phyloP scores from a whole-genome alignment of 164 flowering plant genomes.

The Taxillus chinensis region DNA sequence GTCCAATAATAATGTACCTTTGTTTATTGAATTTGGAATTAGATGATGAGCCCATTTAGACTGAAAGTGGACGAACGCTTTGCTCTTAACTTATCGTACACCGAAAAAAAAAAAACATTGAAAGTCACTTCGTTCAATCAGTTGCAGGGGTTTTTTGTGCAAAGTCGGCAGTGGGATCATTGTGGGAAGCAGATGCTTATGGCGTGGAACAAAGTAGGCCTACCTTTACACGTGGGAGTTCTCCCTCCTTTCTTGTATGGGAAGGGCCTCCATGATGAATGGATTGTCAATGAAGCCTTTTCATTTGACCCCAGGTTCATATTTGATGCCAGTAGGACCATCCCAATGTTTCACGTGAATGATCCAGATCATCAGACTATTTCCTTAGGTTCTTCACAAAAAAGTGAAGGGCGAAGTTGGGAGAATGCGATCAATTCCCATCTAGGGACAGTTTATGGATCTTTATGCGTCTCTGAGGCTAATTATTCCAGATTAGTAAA shows the following conservation, averaged over 20 bases:
- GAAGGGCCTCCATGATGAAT: conserved; percentile 60
- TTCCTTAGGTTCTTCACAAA: background rate
- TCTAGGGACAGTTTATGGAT: conserved; percentile 61
- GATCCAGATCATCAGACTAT: conserved; percentile 14
- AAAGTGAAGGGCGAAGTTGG: conserved; percentile 40
- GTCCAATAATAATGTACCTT: conserved; percentile 29
- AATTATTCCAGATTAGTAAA: conserved; percentile 40
- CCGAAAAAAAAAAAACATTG: conserved; percentile 6
- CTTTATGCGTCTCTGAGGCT: conserved; percentile 39
- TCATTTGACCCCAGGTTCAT: conserved; percentile 62
- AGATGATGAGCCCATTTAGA: conserved; percentile 31
- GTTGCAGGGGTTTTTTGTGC: conserved; percentile 69
- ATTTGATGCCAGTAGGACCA: conserved; percentile 70
- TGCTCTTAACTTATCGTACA: no score
- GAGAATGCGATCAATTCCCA: conserved; percentile 49
- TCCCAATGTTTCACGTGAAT: conserved; percentile 43
- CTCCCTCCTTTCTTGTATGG: conserved; percentile 85
- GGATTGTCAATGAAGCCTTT: conserved; percentile 75
- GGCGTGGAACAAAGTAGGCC: conserved; percentile 78
- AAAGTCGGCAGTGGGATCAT: conserved; percentile 19
- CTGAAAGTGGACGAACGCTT: conserved; percentile 44
- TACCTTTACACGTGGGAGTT: conserved; percentile 73
- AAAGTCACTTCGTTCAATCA: conserved; percentile 30
- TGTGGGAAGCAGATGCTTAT: conserved; percentile 43
- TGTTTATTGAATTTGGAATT: conserved; percentile 24